Conservation (phyloP, 805 yeast species). For the Lipomyces anomalus region DNA sequence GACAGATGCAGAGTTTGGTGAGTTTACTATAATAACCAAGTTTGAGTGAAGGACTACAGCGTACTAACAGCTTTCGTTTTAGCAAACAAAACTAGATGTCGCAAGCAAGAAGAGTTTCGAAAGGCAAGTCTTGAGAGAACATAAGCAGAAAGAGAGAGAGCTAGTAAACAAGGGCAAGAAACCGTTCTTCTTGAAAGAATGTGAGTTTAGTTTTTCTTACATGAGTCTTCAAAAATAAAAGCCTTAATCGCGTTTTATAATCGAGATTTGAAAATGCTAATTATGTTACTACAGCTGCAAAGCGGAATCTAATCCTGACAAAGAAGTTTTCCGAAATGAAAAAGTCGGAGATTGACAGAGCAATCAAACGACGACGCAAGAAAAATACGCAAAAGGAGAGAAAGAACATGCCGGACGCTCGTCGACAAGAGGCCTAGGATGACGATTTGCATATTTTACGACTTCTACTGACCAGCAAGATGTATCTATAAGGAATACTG, state of each 20-base stretch:
- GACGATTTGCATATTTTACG: no score
- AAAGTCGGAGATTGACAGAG: slow-evolving; percentile 21
- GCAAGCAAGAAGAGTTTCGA: slow-evolving; percentile 72
- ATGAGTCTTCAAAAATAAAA: no score
- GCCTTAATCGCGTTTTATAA: not conserved
- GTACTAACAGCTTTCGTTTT: not conserved
- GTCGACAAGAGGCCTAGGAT: no score
- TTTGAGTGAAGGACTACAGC: no score
- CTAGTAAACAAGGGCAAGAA: slow-evolving; percentile 66
- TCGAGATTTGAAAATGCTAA: not conserved
- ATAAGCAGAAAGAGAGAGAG: slow-evolving; percentile 78
- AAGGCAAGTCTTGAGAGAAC: slow-evolving; percentile 53
- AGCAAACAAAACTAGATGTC: slow-evolving; percentile 50
- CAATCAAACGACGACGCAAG: slow-evolving; percentile 25
- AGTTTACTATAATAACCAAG: no score
- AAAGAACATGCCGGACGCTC: slow-evolving; percentile 31
- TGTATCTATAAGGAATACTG: no score
- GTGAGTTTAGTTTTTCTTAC: no score
- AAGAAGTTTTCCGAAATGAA: slow-evolving; percentile 18
- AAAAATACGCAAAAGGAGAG: slow-evolving; percentile 24
- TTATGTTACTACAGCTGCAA: slow-evolving; percentile 14
- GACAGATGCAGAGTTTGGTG: slow-evolving; percentile 28
- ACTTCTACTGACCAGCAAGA: no score
- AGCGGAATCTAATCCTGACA: slow-evolving; percentile 17
- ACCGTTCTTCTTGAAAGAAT: slow-evolving; percentile 42